Percentiles rank a stretch among this genome's conserved stretches.
phyloP scores from a whole-genome alignment of 2,329 filamentous ascomycete genomes.

The Aurifilum marmelostoma region DNA sequence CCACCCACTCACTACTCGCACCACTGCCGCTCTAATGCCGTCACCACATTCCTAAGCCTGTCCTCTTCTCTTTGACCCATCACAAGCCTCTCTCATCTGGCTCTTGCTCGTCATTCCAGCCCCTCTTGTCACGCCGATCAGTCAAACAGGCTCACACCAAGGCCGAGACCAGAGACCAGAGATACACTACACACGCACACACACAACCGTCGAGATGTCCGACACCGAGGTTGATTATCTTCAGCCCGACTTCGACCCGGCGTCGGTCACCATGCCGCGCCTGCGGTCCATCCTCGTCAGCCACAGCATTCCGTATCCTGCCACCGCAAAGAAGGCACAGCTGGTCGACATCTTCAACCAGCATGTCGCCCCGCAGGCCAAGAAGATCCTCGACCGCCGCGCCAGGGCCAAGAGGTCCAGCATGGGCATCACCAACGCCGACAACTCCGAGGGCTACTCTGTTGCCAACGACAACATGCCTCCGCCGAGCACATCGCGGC shows the following conservation, averaged over 20 bases:
- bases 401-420: constrained; percentile 84
- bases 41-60: constrained; percentile 14
- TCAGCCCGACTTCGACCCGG: constrained; percentile 82
- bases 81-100: not conserved
- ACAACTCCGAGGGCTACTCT: constrained; percentile 67
- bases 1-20: not conserved
- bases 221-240: constrained; percentile 81
- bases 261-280: constrained; percentile 80
- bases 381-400: constrained; percentile 73
- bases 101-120: not conserved
- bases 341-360: constrained; percentile 83
- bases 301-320: constrained; percentile 83
- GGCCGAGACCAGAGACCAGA: not conserved
- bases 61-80: not conserved
- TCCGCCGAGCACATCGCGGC: constrained; percentile 48
- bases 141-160: not conserved
- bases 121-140: not conserved
- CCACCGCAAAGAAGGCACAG: constrained; percentile 88
- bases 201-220: constrained; percentile 50
- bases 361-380: constrained; percentile 76
- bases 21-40: constrained; percentile 8
- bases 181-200: not conserved
- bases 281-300: constrained; percentile 89
- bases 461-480: constrained; percentile 60
- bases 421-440: constrained; percentile 75